Conservation (phyloP, 768 basidiomycete species). For the Suillus spraguei region DNA sequence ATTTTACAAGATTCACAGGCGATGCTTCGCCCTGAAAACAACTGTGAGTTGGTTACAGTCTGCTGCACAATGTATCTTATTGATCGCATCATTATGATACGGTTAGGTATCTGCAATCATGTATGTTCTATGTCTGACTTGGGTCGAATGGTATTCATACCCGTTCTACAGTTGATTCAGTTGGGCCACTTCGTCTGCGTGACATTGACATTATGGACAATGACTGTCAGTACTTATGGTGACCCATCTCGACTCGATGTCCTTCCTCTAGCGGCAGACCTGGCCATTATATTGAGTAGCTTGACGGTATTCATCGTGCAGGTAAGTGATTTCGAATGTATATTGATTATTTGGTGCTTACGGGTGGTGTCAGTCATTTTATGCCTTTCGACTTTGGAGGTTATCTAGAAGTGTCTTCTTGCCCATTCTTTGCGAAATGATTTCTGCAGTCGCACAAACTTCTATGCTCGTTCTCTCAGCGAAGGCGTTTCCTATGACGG, state of each 20-base stretch:
- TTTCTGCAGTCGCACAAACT: neutral
- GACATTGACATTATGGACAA: slow-evolving; percentile 6
- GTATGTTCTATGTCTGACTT: neutral
- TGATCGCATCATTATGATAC: neutral
- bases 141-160: neutral
- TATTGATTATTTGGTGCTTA: neutral
- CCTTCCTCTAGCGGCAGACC: neutral
- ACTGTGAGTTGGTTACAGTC: neutral
- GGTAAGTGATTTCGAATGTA: neutral
- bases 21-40: slow-evolving; percentile 10
- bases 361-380: slow-evolving; percentile 4
- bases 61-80: neutral
- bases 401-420: neutral
- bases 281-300: neutral
- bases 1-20: slow-evolving; percentile 15
- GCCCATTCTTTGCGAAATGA: neutral
- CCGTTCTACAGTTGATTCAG: neutral
- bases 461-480: neutral
- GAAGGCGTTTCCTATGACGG: neutral
- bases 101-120: slow-evolving; percentile 10
- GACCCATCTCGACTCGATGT: slow-evolving; percentile 2
- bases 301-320: slow-evolving; percentile 2
- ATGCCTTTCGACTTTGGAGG: slow-evolving; percentile 3
- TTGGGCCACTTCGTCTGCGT: slow-evolving; percentile 4
- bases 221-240: slow-evolving; percentile 11